Evolutionary conservation across 345 rosid genomes (phyloP).

Genomic region (Euclidium syriacum): DNA sequence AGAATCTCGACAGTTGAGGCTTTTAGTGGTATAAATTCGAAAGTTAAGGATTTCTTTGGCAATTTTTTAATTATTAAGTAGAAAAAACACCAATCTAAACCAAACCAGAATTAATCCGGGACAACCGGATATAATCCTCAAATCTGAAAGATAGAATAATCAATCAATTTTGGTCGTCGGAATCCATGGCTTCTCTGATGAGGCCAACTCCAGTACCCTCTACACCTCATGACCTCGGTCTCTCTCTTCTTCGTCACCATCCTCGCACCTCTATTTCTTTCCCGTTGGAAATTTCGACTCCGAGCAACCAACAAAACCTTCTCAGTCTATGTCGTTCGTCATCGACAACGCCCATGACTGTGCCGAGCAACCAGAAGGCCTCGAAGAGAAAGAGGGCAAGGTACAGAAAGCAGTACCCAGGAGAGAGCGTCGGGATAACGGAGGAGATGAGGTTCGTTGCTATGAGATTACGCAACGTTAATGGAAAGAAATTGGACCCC

Average conservation of each 20-base stretch:
- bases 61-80: too few species aligned
- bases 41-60: too few species aligned
- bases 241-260: neutral
- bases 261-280: neutral
- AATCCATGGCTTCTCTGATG: slow-evolving; percentile 19
- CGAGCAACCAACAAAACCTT: neutral
- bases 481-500: slow-evolving; percentile 43
- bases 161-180: neutral
- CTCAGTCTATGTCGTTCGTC: slow-evolving; percentile 11
- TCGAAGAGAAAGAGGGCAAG: slow-evolving; percentile 50
- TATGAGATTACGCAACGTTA: slow-evolving; percentile 75
- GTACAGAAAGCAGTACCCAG: slow-evolving; percentile 73
- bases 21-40: too few species aligned
- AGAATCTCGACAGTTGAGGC: too few species aligned
- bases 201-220: neutral
- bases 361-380: slow-evolving; percentile 18
- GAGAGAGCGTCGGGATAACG: slow-evolving; percentile 75
- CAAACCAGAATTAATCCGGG: too few species aligned
- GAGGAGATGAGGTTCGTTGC: slow-evolving; percentile 98
- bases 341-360: slow-evolving; percentile 13
- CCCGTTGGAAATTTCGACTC: neutral
- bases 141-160: too few species aligned
- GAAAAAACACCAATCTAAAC: too few species aligned
- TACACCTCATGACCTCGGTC: neutral
- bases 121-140: too few species aligned